Base-by-base conservation (phyloP, 331 rosid genomes). In the Pyrus hybrid region DNA sequence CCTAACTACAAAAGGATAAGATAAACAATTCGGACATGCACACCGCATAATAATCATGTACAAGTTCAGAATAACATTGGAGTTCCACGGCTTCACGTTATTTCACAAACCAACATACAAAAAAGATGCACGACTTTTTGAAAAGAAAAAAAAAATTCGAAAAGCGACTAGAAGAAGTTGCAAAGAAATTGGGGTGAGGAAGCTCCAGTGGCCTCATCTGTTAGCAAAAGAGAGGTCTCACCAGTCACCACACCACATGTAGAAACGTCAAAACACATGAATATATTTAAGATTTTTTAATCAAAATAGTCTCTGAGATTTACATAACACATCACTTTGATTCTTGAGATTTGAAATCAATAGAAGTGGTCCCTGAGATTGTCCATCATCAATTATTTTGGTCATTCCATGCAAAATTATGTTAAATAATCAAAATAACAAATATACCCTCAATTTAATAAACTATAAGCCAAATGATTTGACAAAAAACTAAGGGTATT, bases 61-160 rank as follows among this genome's bases (percentile, higher is more conserved):
- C 13, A 5, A 7, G 53, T 14, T 41, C 0, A 5, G 8, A 26
- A 57, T 28, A 20, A 18, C 22, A 4, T 13, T 16, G 73, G 65
- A 33, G 67, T 25, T 37, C 75, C 75, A 73, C 79, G 51, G 61
- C 7, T 58, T 86, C 87, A 75, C 83, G 72, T 75, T 78, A 58
- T 79, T 67, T 68, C 70, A 81, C 68, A 66, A 26, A 66, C 30
- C 29, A 41, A 41, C 47, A 41, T 37, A 41, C 47, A 41, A 41
- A 3, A 41, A 41, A 1, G 65, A 43, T 60, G 29, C 18, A 17
- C 2, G 81, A 80, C 68, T 81, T 81, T 72, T 63, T n/a, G 54
- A 21, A 56, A 76, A 6, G 53, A 68, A 80, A 83, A 29, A 83
- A 29, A 63, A 56, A 66, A 8, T 79, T 63, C 26, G 18, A 64